Base-by-base conservation (phyloP, 352 stramenopile genomes). In the Phytophthora pluvialis region DNA sequence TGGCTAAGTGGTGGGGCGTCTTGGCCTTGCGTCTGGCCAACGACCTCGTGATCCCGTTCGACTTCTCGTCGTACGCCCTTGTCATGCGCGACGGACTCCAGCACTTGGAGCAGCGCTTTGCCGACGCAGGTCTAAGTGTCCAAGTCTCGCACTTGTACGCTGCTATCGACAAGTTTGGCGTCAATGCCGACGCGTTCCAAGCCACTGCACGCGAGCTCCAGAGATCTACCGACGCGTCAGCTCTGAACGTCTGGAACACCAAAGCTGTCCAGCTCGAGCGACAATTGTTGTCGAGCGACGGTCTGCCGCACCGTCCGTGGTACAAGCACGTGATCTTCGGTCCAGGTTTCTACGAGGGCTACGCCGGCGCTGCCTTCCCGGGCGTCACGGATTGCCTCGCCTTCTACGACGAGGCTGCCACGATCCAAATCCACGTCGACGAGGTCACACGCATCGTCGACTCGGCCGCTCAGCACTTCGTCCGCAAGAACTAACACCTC, bases 1-100 rank as follows among this genome's bases (percentile, higher is more conserved):
- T 73, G 44, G 49, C 83, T 3, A 70, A 76, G n/a, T 82, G 89
- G 59, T 89, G 83, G 74, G 78, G 78, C 1, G 28, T 90, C 12
- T 13, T 92, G 11, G 67, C 72, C 3, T 55, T 92, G 28, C 73
- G 77, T 1, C 67, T 93, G 2, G 78, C 80, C 3, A 67, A 82
- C 32, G 47, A 70, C 31, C 21, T 40, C 1, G 43, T 87, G 12
- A 60, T 90, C 26, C 79, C 79, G n/a, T 78, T 90, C 54, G 75
- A 88, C 51, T 83, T 72, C 40, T 60, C 71, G 25, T 70, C 66
- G 3, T 81, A 90, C 60, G 76, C 48, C 3, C 50, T 70, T 8
- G 80, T 83, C n/a, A 78, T 81, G 73, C 51, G 68, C 21, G 64
- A 75, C 31, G 60, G 62, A 16, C 57, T 81, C 28, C 7, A 62